Evolutionary conservation across 176 grass and related monocot species (phyloP).

Genomic region (Musa troglodytarum): DNA sequence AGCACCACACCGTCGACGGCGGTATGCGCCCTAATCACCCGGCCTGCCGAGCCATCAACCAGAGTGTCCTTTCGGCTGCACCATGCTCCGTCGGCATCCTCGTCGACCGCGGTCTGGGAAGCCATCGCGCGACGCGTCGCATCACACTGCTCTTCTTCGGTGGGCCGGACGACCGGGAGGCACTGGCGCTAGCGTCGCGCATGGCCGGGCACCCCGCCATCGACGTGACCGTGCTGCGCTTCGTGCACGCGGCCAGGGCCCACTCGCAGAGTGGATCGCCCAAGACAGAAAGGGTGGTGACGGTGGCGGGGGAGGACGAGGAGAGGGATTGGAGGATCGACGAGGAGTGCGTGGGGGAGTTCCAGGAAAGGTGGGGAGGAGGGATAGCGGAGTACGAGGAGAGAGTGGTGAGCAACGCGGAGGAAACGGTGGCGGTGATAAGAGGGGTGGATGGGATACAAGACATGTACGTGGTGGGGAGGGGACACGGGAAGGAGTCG

Average conservation of each 20-base stretch:
- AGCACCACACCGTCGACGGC: constrained; percentile 58
- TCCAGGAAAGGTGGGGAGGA: constrained; percentile 19
- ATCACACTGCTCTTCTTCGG: constrained; percentile 66
- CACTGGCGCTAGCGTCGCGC: constrained; percentile 38
- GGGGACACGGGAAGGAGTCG: constrained; percentile 30
- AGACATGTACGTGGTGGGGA: constrained; percentile 56
- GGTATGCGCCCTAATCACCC: constrained; percentile 38
- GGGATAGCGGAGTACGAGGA: constrained; percentile 39
- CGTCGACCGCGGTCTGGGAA: constrained; percentile 54
- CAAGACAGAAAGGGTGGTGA: not conserved
- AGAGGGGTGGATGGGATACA: constrained; percentile 33
- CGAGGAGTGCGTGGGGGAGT: constrained; percentile 37
- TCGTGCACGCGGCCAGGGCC: constrained; percentile 8
- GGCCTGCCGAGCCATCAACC: constrained; percentile 39
- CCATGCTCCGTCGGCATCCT: constrained; percentile 66
- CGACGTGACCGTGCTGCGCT: constrained; percentile 40
- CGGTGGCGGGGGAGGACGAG: constrained; percentile 31
- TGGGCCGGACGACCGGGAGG: constrained; percentile 62
- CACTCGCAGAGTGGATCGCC: not conserved
- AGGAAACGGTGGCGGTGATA: constrained; percentile 51
- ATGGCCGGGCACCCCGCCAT: constrained; percentile 48
- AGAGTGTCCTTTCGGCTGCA: constrained; percentile 28
- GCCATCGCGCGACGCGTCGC: constrained; percentile 9
- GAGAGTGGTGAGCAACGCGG: constrained; percentile 34
- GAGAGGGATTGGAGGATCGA: constrained; percentile 31